Evolutionary conservation across 2,329 filamentous ascomycete genomes (phyloP), one percentile per base, ranked within the genome.

Genomic region (Basipetospora chlamydospora): DNA sequence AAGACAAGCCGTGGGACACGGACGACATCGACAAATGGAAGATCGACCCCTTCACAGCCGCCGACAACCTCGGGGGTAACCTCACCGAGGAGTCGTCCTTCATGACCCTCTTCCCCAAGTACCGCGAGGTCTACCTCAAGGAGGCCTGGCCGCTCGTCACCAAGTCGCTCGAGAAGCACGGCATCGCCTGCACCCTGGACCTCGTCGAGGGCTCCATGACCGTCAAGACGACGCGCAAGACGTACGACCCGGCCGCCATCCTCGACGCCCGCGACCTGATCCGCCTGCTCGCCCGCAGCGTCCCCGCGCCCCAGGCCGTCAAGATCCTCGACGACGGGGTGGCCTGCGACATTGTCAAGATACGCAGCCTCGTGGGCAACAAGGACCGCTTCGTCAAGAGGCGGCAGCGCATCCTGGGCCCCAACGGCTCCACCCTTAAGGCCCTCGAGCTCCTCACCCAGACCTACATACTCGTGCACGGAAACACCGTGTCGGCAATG

Each of bases 21-120:
- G 87, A 93, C 43, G 90, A 95, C 51, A 84, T 96, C 45, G 88
- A 96, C 62, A 93, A 95, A 58, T 96, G 86, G 86, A 88, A 86
- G 75, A 64, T 87, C 49, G 86, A 94, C 26, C 61, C 76, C 20
- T 96, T 96, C 61, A 88, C 76, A 28, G 73, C 83, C 33, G 76
- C 82, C 46, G 81, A 96, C 61, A 96, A 96, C 59, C 60, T 64
- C 22, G 84, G 73, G 38, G 90, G 90, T 45, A 80, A 81, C 15
- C 93, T 98, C 55, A 71, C 78, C 37, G 88, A 98, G 58, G 90
- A 96, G 63, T 94, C 85, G 1, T 86, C 82, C 5, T 98, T 98
- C 55, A 68, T 67, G 45, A 80, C 75, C 0, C 65, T 96, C 6
- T 96, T 96, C 54, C 90, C 90, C 44, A 94, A 94, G 60, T 98